Evolutionary conservation across 2,329 filamentous ascomycete species (phyloP), one percentile per base, ranked within the genome.

Genomic region (Trichoderma koningii): DNA sequence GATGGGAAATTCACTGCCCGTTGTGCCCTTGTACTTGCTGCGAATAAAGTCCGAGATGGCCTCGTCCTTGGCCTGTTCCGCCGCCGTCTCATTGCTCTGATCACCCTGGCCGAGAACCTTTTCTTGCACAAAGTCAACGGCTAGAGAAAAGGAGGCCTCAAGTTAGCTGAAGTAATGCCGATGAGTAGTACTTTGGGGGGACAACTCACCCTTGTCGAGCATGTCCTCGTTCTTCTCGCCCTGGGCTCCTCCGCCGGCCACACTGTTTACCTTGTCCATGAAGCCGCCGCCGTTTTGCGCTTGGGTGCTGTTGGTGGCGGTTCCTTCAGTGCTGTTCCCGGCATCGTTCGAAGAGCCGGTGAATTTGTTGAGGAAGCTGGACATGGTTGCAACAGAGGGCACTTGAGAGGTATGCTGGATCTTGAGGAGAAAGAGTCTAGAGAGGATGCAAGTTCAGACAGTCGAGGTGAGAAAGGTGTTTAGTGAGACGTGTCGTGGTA

Each of bases 21-120:
- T 89, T 0, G 78, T 73, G 53, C 71, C 78, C 83, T 92, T 92
- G 83, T 92, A 93, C 76, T 89, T 80, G 48, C 76, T 77, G 44
- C 91, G 85, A 70, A 94, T 86, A 75, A 85, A 88, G 75, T 92
- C 89, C 30, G 85, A 87, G 70, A 93, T 91, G 75, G 89, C 81
- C 76, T 92, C 89, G 75, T 95, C 92, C 80, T 94, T 93, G 71
- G 89, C 89, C 78, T 96, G 91, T 79, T 96, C 92, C 21, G 87
- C 73, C 5, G 91, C 91, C 57, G 77, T 82, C 76, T 89, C 89
- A 74, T 92, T 91, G 78, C 84, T 80, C 79, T 95, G 91, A 53
- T 84, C 73, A 19, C 91, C 91, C 69, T 87, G 80, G 44, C 87
- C 87, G 17, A 95, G 73, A 74, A 93, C 78, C 68, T 91, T 86